These are phyloP conservation scores for Penicillium cinerascens DNA, from an alignment of 495 filamentous ascomycete species.

Conservation along the genomic window DNA sequence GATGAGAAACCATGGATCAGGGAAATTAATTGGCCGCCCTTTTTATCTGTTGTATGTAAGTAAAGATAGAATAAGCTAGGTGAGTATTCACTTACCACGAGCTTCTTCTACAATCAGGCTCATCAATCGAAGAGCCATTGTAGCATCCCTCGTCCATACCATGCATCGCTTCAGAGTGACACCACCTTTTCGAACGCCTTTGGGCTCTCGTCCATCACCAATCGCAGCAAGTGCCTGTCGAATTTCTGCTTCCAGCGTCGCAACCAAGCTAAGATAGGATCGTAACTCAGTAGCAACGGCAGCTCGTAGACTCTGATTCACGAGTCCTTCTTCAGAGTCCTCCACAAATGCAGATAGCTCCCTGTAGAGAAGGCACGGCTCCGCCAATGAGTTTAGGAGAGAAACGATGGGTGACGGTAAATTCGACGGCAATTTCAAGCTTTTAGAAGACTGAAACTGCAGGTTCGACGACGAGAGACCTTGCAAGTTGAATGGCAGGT, in stretches of 20 bases:
- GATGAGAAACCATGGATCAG: slow-evolving; percentile 90
- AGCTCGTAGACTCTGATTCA: slow-evolving; percentile 92
- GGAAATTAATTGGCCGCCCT: slow-evolving; percentile 90
- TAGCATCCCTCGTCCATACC: slow-evolving; percentile 95
- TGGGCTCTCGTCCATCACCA: slow-evolving; percentile 59
- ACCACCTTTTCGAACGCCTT: slow-evolving; percentile 75
- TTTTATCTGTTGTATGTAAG: slow-evolving; percentile 53
- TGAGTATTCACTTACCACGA: slow-evolving; percentile 49
- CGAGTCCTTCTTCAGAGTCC: slow-evolving; percentile 62
- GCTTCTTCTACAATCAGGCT: slow-evolving; percentile 90
- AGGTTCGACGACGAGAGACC: slow-evolving; percentile 85
- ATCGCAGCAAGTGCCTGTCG: slow-evolving; percentile 66
- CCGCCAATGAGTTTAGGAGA: slow-evolving; percentile 82
- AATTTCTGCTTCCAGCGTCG: slow-evolving; percentile 92
- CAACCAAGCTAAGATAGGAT: slow-evolving; percentile 88
- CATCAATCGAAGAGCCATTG: slow-evolving; percentile 94
- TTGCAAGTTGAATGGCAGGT: slow-evolving; percentile 92
- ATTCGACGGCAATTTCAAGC: slow-evolving; percentile 68
- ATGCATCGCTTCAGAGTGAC: slow-evolving; percentile 95
- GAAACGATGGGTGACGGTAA: slow-evolving; percentile 83
- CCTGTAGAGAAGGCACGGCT: slow-evolving; percentile 87
- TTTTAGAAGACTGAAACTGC: slow-evolving; percentile 62
- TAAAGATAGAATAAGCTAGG: not conserved
- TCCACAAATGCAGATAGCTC: slow-evolving; percentile 77
- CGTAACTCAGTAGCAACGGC: slow-evolving; percentile 81